These are phyloP conservation scores for Penicillium sp. DNA, from an alignment of 2,329 filamentous ascomycete species.

Conservation along the genomic window DNA sequence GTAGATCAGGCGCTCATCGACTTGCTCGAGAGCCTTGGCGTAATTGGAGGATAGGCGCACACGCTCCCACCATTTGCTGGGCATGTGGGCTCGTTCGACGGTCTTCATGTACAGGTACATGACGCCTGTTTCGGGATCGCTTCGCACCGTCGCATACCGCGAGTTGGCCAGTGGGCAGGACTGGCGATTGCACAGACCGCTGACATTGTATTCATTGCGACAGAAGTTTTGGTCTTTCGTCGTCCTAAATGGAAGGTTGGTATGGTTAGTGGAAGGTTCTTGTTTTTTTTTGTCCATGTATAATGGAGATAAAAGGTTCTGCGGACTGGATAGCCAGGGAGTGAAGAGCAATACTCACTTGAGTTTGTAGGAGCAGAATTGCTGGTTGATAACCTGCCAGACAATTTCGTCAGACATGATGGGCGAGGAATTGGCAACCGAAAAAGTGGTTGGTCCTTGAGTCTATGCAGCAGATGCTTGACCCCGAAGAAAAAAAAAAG, in stretches of 20 bases:
- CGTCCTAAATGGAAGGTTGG: conserved; percentile 52
- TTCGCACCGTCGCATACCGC: conserved; percentile 86
- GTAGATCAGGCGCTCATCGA: conserved; percentile 84
- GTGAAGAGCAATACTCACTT: conserved; percentile 58
- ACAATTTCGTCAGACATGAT: conserved; percentile 85
- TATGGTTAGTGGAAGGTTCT: conserved; percentile 8
- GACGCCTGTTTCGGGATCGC: conserved; percentile 73
- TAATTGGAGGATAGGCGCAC: conserved; percentile 91
- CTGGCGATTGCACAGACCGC: conserved; percentile 79
- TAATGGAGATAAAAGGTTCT: conserved; percentile 8
- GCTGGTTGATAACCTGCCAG: conserved; percentile 94
- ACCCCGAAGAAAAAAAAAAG: conserved; percentile 10
- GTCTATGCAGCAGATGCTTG: conserved; percentile 3
- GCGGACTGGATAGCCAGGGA: neutral
- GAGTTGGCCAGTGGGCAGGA: conserved; percentile 89
- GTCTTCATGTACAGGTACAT: conserved; percentile 98
- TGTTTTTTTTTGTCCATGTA: conserved; percentile 9
- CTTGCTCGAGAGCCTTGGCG: conserved; percentile 79
- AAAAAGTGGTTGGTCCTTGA: conserved; percentile 1
- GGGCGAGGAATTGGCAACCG: conserved; percentile 17
- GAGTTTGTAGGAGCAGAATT: conserved; percentile 92
- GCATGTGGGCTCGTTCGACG: conserved; percentile 82
- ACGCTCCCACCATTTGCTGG: conserved; percentile 90
- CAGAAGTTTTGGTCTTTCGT: conserved; percentile 91
- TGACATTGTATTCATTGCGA: conserved; percentile 89